A percentile compares a stretch with the other conserved stretches of the same genome.
phyloP scores from a whole-genome alignment of 331 rosid genomes.

The Cydonia oblonga region DNA sequence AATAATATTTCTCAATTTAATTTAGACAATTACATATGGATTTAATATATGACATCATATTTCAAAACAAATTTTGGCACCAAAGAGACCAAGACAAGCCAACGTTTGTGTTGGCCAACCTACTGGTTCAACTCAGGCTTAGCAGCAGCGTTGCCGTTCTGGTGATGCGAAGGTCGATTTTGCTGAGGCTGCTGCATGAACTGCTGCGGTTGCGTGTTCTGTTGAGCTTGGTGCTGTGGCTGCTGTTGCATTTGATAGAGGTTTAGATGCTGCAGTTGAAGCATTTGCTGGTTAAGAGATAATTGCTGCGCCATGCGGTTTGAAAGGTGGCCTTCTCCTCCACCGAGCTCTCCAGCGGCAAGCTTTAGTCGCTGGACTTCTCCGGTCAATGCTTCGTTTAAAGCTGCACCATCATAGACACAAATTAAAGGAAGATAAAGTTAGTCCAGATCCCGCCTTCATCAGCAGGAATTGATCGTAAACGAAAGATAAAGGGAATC shows the following conservation, averaged over 20 bases:
- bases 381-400: conserved; percentile 61
- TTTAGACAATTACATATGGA: conserved; percentile 11
- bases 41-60: conserved; percentile 2
- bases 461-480: not conserved
- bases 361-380: conserved; percentile 68
- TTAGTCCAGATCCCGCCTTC: not conserved
- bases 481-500: not conserved
- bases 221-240: conserved; percentile 24
- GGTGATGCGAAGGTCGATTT: conserved; percentile 16
- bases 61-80: not conserved
- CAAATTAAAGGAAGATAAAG: not conserved
- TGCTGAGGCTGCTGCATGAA: conserved; percentile 11
- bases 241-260: conserved; percentile 32
- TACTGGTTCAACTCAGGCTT: conserved; percentile 11
- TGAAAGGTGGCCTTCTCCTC: conserved; percentile 62
- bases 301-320: conserved; percentile 55
- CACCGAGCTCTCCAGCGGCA: conserved; percentile 44
- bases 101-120: conserved; percentile 9
- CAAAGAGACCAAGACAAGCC: conserved; percentile 6
- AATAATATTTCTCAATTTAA: not conserved
- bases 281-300: conserved; percentile 47
- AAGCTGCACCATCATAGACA: conserved; percentile 34
- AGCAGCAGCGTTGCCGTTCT: conserved; percentile 33
- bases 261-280: conserved; percentile 38
- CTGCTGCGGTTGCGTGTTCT: conserved; percentile 15